Evolutionary conservation across 257 asterid genomes (phyloP).

Genomic region (Solanum commersonii): DNA sequence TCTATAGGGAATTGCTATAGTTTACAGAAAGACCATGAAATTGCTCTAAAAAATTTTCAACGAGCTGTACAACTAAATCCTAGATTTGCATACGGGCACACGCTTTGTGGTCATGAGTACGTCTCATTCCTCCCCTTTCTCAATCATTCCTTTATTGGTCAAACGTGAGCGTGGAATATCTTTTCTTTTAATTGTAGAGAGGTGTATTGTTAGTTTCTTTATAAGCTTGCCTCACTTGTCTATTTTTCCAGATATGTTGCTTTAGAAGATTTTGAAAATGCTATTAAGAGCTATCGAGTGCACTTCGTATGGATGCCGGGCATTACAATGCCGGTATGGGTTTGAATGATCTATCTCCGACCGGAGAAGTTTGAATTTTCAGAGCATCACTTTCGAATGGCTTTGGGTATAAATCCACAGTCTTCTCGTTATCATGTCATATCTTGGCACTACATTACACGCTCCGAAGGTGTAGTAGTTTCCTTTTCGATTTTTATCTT

Average conservation of each 20-base stretch:
- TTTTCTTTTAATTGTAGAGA: background rate
- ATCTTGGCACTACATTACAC: too few relatives aligned
- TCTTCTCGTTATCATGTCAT: too few relatives aligned
- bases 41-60: constrained; percentile 86
- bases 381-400: constrained; percentile 60
- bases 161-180: background rate
- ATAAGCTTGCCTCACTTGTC: background rate
- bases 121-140: constrained; percentile 15
- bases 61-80: constrained; percentile 59
- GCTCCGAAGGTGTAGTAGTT: too few relatives aligned
- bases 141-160: background rate
- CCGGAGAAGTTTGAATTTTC: constrained; percentile 91
- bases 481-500: too few relatives aligned
- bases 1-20: constrained; percentile 96
- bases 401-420: too few relatives aligned
- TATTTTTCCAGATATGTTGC: constrained; percentile 65
- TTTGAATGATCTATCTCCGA: constrained; percentile 88
- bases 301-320: constrained; percentile 70
- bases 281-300: constrained; percentile 75
- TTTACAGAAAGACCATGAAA: constrained; percentile 90
- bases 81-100: constrained; percentile 52
- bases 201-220: constrained; percentile 2
- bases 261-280: constrained; percentile 86
- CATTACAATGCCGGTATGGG: constrained; percentile 99
- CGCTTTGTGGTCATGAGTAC: constrained; percentile 94